These are phyloP conservation scores for Wickerhamiella shivajii DNA, from an alignment of 805 yeast species.

Conservation along the genomic window DNA sequence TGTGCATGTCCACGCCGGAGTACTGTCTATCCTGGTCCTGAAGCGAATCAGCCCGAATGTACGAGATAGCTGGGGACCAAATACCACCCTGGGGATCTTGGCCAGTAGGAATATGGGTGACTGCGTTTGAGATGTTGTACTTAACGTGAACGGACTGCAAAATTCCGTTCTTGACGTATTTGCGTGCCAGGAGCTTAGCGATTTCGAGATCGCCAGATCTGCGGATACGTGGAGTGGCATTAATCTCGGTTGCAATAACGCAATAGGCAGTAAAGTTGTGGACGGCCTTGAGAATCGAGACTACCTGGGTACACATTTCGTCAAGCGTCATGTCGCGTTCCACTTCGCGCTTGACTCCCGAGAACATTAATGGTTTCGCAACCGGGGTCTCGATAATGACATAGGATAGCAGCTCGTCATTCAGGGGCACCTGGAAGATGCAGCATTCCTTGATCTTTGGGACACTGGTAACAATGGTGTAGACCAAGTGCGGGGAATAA, in stretches of 20 bases:
- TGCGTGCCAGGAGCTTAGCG: constrained; percentile 76
- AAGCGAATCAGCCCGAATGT: constrained; percentile 45
- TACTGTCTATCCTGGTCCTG: constrained; percentile 56
- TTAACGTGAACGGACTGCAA: constrained; percentile 68
- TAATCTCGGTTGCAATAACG: constrained; percentile 64
- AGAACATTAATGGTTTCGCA: constrained; percentile 22
- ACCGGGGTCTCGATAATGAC: constrained; percentile 65
- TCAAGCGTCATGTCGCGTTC: constrained; percentile 29
- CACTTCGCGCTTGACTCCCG: constrained; percentile 2
- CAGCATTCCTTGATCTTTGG: constrained; percentile 79
- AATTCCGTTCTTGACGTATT: constrained; percentile 63
- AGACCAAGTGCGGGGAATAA: constrained; percentile 75
- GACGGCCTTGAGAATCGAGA: constrained; percentile 34
- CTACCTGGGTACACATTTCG: constrained; percentile 33
- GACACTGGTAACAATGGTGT: constrained; percentile 68
- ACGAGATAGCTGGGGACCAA: constrained; percentile 67
- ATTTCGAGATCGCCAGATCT: constrained; percentile 81
- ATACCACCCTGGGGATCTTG: constrained; percentile 68
- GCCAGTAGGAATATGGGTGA: constrained; percentile 56
- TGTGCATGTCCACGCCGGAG: constrained; percentile 69
- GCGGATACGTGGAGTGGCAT: constrained; percentile 68
- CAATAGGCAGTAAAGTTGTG: constrained; percentile 74
- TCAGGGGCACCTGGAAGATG: constrained; percentile 70
- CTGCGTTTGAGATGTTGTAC: constrained; percentile 51
- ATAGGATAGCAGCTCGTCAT: constrained; percentile 70